These are phyloP conservation scores for Fraxinus sp. DNA, from an alignment of 305 asterid genomes.

Conservation along the genomic window DNA sequence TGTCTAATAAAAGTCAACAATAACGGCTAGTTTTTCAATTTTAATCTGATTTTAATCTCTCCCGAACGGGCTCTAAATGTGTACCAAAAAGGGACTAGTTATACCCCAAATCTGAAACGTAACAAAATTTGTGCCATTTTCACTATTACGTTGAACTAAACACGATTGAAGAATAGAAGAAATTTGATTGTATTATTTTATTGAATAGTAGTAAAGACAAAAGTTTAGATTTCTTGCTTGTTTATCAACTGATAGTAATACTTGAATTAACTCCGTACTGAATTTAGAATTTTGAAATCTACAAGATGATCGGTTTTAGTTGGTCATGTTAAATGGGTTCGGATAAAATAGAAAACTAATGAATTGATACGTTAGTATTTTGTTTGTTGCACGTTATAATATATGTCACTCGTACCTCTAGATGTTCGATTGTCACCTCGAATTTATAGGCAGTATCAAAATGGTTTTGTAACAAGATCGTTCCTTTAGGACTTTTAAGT, in stretches of 20 bases:
- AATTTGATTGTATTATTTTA: background rate
- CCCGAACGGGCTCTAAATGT: no score
- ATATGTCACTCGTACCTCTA: background rate
- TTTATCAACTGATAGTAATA: background rate
- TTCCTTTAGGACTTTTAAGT: background rate
- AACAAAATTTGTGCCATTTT: background rate
- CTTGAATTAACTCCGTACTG: background rate
- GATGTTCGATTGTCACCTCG: background rate
- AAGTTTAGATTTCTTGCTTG: background rate
- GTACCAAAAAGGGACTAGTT: background rate
- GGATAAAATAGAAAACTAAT: background rate
- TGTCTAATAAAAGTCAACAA: no score
- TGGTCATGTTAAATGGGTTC: background rate
- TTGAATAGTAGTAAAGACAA: background rate
- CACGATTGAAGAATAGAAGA: background rate
- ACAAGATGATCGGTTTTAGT: background rate
- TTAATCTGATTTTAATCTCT: no score
- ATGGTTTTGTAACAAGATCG: background rate
- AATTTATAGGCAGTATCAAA: background rate
- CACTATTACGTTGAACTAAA: background rate
- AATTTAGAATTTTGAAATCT: background rate
- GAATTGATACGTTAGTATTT: background rate
- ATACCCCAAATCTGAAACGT: conserved; percentile 11
- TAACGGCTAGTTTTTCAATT: no score
- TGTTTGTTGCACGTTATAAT: background rate